phyloP scores from a whole-genome alignment of 441 rosid species.

The Euphorbia celastroides region DNA sequence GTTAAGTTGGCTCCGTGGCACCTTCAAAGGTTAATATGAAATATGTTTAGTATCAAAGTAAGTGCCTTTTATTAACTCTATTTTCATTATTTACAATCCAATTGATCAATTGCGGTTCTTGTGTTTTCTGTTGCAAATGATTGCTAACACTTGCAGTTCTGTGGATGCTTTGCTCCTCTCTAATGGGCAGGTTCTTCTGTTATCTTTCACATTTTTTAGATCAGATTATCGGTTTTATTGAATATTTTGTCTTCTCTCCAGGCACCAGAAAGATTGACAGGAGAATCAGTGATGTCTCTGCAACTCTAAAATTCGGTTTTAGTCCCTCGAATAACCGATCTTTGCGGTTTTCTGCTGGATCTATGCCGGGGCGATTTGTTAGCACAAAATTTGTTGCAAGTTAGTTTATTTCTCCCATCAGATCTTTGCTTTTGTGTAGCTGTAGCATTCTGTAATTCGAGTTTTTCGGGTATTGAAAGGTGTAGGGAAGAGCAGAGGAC shows the following conservation, averaged over 20 bases:
- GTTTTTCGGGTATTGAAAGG: too few species aligned
- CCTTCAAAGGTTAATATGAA: constrained; percentile 12
- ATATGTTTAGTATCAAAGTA: too few species aligned
- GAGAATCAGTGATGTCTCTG: constrained; percentile 7
- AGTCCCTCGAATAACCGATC: too few species aligned
- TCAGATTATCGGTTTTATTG: background rate
- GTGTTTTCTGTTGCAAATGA: background rate
- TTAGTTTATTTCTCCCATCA: constrained; percentile 8
- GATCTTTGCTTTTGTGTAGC: background rate
- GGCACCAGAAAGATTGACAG: constrained; percentile 14
- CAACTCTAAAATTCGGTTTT: constrained; percentile 11
- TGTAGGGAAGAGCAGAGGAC: constrained; percentile 23
- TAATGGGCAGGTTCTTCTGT: constrained; percentile 15
- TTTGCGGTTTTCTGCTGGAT: constrained; percentile 24
- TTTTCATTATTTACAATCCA: background rate
- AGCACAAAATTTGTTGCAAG: constrained; percentile 22
- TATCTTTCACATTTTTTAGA: background rate
- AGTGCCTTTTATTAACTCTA: too few species aligned
- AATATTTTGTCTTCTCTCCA: background rate
- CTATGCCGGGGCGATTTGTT: constrained; percentile 18
- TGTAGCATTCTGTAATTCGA: too few species aligned
- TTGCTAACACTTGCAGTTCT: constrained; percentile 8
- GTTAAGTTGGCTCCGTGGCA: constrained; percentile 3
- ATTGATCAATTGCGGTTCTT: background rate
- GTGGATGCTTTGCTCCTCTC: constrained; percentile 20